Evolutionary conservation across 352 stramenopile genomes (phyloP).

Genomic region (Globisporangium uncinulatum): DNA sequence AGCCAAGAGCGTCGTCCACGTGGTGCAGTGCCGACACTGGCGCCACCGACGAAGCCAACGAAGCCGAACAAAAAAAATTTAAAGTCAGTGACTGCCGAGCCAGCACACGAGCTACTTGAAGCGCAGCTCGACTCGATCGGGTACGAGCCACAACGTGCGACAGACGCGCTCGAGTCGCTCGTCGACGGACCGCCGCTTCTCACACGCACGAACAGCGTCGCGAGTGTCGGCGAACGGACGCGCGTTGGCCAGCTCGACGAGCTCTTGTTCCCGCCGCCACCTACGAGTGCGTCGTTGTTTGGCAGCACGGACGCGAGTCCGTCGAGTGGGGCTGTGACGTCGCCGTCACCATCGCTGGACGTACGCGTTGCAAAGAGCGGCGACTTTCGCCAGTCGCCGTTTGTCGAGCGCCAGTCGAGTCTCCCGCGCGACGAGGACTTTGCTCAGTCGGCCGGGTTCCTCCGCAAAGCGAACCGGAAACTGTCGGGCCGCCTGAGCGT

Average conservation of each 20-base stretch:
- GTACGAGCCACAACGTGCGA: constrained; percentile 29
- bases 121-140: constrained; percentile 43
- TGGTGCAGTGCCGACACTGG: too few species aligned
- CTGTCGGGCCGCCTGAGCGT: constrained; percentile 61
- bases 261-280: constrained; percentile 21
- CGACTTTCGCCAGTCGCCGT: constrained; percentile 3
- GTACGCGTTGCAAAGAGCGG: background rate
- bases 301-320: background rate
- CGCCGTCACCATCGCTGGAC: background rate
- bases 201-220: background rate
- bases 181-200: constrained; percentile 14
- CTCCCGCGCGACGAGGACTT: constrained; percentile 58
- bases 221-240: constrained; percentile 2
- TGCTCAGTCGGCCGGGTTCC: constrained; percentile 56
- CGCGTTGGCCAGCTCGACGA: constrained; percentile 12
- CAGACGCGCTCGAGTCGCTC: constrained; percentile 32
- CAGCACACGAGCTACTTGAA: constrained; percentile 37
- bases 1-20: background rate
- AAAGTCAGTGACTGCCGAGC: constrained; percentile 16
- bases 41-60: too few species aligned
- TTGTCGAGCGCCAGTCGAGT: constrained; percentile 49
- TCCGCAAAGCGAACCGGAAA: constrained; percentile 50
- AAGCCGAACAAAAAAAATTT: background rate
- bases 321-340: background rate
- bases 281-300: constrained; percentile 22